A percentile compares a stretch with the other conserved stretches of the same genome.
Conservation (phyloP, 2,329 filamentous ascomycete species). For the Elsinoe arachidis region DNA sequence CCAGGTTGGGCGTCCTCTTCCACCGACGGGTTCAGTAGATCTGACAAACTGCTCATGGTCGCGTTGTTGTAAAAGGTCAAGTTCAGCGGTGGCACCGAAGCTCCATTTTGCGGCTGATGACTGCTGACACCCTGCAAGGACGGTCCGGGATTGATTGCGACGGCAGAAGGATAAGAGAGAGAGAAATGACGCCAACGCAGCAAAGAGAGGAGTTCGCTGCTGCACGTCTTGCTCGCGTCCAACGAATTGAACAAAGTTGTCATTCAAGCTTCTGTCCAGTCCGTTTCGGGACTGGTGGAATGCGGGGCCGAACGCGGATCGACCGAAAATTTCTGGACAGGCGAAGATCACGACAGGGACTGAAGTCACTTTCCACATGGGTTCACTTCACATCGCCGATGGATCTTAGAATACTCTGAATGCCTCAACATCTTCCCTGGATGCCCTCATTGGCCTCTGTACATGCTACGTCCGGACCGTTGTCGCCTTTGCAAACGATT, state of each 20-base stretch:
- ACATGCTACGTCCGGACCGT: too few relatives aligned
- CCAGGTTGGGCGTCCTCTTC: constrained; percentile 14
- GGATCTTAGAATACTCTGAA: not conserved
- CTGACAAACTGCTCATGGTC: constrained; percentile 23
- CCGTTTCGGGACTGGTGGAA: not conserved
- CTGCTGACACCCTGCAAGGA: not conserved
- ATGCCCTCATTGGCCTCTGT: too few relatives aligned
- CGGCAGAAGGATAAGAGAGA: not conserved
- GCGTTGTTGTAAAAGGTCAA: not conserved
- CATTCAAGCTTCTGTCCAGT: not conserved
- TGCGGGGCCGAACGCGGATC: not conserved
- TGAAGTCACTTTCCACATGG: not conserved
- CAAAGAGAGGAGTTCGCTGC: not conserved
- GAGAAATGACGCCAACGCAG: constrained; percentile 10
- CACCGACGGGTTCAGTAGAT: constrained; percentile 31
- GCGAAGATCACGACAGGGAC: constrained; percentile 1
- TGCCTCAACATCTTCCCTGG: too few relatives aligned
- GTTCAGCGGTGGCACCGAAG: not conserved
- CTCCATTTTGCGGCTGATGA: not conserved
- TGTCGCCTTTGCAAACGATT: too few relatives aligned
- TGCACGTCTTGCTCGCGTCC: constrained; percentile 7
- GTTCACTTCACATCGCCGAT: not conserved
- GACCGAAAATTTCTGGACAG: constrained; percentile 4
- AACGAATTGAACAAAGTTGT: not conserved
- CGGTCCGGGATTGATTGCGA: not conserved